Conservation (phyloP, 441 rosid species). For the Pelargonium citronellum region DNA sequence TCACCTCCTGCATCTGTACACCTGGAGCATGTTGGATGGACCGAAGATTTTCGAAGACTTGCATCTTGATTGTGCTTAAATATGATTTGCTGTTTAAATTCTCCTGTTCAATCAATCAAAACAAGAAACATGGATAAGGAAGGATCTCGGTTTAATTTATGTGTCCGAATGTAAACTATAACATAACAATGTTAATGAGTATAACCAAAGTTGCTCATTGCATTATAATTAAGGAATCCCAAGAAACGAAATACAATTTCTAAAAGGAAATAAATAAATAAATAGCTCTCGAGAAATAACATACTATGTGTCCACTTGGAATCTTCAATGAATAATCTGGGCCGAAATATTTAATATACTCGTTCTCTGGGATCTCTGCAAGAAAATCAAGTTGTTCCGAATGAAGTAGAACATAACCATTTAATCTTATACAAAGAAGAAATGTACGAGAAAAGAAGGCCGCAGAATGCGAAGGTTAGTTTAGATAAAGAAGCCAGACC, state of each 20-base stretch:
- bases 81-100: conserved; percentile 83
- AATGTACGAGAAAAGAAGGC: not conserved
- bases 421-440: not conserved
- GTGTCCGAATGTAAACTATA: not conserved
- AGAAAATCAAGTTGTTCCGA: conserved; percentile 1
- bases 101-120: conserved; percentile 51
- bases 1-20: conserved; percentile 96
- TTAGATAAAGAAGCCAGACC: not conserved
- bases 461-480: not conserved
- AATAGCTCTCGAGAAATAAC: conserved; percentile 19
- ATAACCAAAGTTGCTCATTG: not conserved
- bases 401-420: not conserved
- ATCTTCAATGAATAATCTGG: conserved; percentile 83
- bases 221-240: not conserved
- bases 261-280: not conserved
- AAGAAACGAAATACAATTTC: not conserved
- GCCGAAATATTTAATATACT: conserved; percentile 74
- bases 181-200: not conserved
- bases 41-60: conserved; percentile 85
- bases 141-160: not conserved
- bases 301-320: conserved; percentile 75
- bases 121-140: conserved; percentile 18
- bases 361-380: conserved; percentile 93
- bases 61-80: conserved; percentile 71
- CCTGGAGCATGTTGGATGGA: conserved; percentile 92